A percentile compares a stretch with the other conserved stretches of the same genome.
These are phyloP conservation scores for Mercurialis annua DNA, from an alignment of 345 rosid genomes.

Conservation along the genomic window DNA sequence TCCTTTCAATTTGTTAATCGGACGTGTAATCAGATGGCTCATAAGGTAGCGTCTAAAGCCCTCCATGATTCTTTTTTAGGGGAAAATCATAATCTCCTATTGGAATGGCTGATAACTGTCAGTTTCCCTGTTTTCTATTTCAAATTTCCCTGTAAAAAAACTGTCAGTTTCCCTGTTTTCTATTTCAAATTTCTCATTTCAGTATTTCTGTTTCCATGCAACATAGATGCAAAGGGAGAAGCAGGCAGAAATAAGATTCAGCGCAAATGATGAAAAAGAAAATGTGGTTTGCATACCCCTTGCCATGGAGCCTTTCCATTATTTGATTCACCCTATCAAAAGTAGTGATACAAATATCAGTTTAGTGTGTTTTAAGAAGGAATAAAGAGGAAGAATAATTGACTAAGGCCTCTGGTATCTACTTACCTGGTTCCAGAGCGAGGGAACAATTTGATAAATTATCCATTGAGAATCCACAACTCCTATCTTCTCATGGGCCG, in stretches of 20 bases:
- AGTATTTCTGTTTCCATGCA: too few species aligned
- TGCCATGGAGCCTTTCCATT: slow-evolving; percentile 84
- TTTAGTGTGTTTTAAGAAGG: background rate
- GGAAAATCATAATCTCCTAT: too few species aligned
- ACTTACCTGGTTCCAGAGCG: slow-evolving; percentile 84
- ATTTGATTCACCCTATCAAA: slow-evolving; percentile 55
- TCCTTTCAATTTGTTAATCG: too few species aligned
- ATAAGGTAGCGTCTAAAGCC: too few species aligned
- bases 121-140: too few species aligned
- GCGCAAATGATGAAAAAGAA: background rate
- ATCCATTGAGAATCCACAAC: slow-evolving; percentile 98
- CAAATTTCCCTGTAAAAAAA: too few species aligned
- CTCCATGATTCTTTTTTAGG: too few species aligned
- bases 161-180: too few species aligned
- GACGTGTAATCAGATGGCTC: too few species aligned
- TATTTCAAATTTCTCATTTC: too few species aligned
- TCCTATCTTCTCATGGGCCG: slow-evolving; percentile 98
- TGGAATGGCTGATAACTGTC: too few species aligned
- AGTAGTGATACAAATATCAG: slow-evolving; percentile 6
- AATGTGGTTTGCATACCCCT: slow-evolving; percentile 57
- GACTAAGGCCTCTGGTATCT: slow-evolving; percentile 14
- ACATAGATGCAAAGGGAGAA: too few species aligned
- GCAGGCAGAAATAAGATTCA: background rate
- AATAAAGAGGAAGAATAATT: background rate
- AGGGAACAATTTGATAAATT: slow-evolving; percentile 81